phyloP scores from a whole-genome alignment of 2,329 filamentous ascomycete species.

The Pyricularia sp. region DNA sequence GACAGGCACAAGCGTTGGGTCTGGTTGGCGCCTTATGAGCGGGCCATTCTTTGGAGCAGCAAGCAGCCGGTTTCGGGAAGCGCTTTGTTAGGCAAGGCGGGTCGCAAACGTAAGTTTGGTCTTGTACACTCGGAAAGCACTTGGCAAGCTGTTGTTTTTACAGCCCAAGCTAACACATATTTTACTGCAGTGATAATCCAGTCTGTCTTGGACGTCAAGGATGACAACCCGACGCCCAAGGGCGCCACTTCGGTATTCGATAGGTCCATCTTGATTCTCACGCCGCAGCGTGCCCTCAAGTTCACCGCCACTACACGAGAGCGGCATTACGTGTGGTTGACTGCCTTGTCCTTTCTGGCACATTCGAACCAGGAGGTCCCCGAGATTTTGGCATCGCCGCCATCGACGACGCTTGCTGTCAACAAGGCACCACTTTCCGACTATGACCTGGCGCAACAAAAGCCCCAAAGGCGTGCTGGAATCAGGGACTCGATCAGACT shows the following conservation, averaged over 20 bases:
- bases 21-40: slow-evolving; percentile 94
- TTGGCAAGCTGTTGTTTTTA: neutral
- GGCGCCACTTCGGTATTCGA: slow-evolving; percentile 62
- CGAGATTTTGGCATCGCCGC: slow-evolving; percentile 38
- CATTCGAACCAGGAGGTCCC: slow-evolving; percentile 77
- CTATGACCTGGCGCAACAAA: slow-evolving; percentile 38
- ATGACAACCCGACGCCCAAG: slow-evolving; percentile 79
- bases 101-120: slow-evolving; percentile 72
- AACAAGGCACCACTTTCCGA: slow-evolving; percentile 35
- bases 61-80: slow-evolving; percentile 87
- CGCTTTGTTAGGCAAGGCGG: slow-evolving; percentile 86
- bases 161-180: neutral
- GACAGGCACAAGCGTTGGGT: slow-evolving; percentile 95
- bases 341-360: slow-evolving; percentile 86
- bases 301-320: slow-evolving; percentile 81
- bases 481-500: slow-evolving; percentile 87
- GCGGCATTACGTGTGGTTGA: slow-evolving; percentile 91
- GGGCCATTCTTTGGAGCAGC: slow-evolving; percentile 95
- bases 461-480: slow-evolving; percentile 35
- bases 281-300: slow-evolving; percentile 86
- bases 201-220: slow-evolving; percentile 93
- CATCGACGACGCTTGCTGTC: slow-evolving; percentile 27
- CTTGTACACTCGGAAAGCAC: neutral
- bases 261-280: slow-evolving; percentile 89
- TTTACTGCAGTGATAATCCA: slow-evolving; percentile 70